Evolutionary conservation across 1,139 yeast genomes (phyloP), one percentile per base, ranked within the genome.

Genomic region (Diutina neorugosa): DNA sequence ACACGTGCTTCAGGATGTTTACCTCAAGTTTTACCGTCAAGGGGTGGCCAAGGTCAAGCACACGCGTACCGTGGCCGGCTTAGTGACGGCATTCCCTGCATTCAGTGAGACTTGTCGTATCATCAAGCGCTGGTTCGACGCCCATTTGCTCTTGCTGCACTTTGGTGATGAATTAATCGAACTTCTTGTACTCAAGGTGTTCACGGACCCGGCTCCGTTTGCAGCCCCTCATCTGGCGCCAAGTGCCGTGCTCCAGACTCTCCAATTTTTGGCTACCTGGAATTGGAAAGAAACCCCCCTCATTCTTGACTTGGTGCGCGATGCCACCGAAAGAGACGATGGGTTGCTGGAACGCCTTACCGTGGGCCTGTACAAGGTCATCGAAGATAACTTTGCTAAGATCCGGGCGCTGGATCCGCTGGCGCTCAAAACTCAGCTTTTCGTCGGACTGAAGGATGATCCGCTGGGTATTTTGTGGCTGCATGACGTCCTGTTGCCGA

Each of bases 221-320:
- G 75, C 81, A 1, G 76, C 81, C 2, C 98, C 98, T 2, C 80
- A 85, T 52, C 83, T 94, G 51, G 82, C 85, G 8, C 84, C 81
- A 58, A 77, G 84, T 55, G 98, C 96, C 14, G 89, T 93, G 63
- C 72, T 87, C 56, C 84, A 94, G 56, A 77, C 84, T 20, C 67
- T 94, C 49, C 75, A 78, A 53, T 87, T 85, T 62, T 68, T 93
- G 50, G 78, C 96, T 16, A 69, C 70, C 47, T 94, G 98, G 98
- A 91, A 93, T 65, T 93, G 98, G 98, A 84, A 81, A 61, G 95
- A 86, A 58, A 90, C 84, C 52, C 86, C 96, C 1, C 69, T 93
- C 57, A 78, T 91, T 54, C 70, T 93, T 58, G 96, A 91, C 62
- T 71, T 88, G 59, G 75, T 78, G 18, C 82, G 81, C 55, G 62